Base-by-base conservation (phyloP, 148 eudicot species). In the Chenopodium berlandieri region DNA sequence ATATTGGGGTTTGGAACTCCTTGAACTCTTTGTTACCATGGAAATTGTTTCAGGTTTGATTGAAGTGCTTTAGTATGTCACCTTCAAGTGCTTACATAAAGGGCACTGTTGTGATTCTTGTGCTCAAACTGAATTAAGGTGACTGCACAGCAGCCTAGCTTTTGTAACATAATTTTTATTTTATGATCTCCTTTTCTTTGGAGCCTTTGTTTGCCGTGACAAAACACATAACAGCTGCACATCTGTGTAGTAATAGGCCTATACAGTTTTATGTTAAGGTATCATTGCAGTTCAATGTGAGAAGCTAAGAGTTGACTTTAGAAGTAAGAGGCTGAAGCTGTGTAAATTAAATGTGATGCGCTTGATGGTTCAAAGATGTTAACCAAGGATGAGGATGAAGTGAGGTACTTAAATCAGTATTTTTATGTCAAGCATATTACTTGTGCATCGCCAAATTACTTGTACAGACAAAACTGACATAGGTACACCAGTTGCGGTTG, bases 241-340 rank as follows among this genome's bases (percentile, higher is more conserved):
- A 1, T 46, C 54, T n/a, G 31, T 72, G 30, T 47, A 72, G 30
- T 47, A 22, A 20, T n/a, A 54, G 75, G 27, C 75, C 10, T 65
- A 65, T 65, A 25, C 34, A 9, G 44, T 7, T 72, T 2, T 70
- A 31, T 70, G n/a, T 72, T 46, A 11, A 10, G 75, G 11, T 44
- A 72, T 72, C 4, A 6, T 34, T 70, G 30, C 22, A 4, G 7
- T 0, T 40, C 44, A 40, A 40, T 72, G 75, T 12, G 75, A 44
- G 75, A 47, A 72, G 75, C 56, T 46, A 40, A 44, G 75, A 72
- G 54, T 37, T 71, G 75, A 44, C 47, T 40, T 40, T 40, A 40
- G 75, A 72, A 72, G 56, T 44, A 20, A 4, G 75, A 44, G 27
- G 75, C 54, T 72, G 56, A 47, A 44, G 56, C 40, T 20, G 48